Base-by-base conservation (phyloP, 495 filamentous ascomycete species). In the Aspergillus taichungensis region DNA sequence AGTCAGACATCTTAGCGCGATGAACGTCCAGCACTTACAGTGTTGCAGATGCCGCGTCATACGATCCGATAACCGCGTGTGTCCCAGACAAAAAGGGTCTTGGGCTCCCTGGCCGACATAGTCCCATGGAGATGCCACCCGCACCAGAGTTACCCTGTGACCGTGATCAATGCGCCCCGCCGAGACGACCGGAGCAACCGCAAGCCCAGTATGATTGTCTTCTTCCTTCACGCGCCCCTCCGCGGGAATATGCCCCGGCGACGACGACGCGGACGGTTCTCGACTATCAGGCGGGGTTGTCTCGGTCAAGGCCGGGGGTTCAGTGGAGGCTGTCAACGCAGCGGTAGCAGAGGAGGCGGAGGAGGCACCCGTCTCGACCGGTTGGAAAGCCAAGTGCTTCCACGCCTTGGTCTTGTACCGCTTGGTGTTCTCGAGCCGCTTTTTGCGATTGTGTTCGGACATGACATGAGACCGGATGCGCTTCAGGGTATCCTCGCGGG, bases 401-500 rank as follows among this genome's bases (percentile, higher is more conserved):
- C 60, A 71, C 12, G 64, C 57, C 49, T 73, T 69, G 51, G 54
- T 61, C 38, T 70, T 73, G 51, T 70, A 67, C 10, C 63, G 61
- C 38, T 68, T 66, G 3, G 65, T 71, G 35, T 58, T 71, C 13
- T 70, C 68, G 33, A 70, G 48, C 34, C 69, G 55, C 45, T 73
- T 73, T 52, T 71, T 73, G 46, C 69, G 66, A 54, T 73, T 73
- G 47, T 73, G 69, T 42, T 73, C 69, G 29, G 69, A 71, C 69
- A 73, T 73, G 24, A 73, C 69, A 63, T 73, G 69, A 14, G 69
- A 73, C 12, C 69, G 67, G 38, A 73, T 73, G 30, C 68, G 65
- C 53, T 73, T 73, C 49, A 73, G 55, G 2, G 67, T 73, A 32
- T 71, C 67, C 34, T 71, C 67, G 24, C 62, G 61, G 8, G 62